Conservation (phyloP, 108 stramenopile genomes). For the Nannochloropsis oceanica region DNA sequence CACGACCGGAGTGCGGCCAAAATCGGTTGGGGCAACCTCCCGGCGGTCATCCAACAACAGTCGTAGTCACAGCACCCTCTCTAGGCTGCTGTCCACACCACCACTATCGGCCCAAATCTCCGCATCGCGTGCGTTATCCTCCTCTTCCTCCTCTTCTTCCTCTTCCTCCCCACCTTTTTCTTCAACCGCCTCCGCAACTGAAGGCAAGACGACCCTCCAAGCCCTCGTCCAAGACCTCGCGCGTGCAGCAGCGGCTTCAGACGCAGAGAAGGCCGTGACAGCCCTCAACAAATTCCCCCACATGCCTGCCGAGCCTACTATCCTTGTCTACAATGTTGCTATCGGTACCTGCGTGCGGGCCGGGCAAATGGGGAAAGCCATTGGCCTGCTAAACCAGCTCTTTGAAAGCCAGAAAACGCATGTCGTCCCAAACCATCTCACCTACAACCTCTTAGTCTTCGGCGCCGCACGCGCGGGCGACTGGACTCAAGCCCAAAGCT, state of each 20-base stretch:
- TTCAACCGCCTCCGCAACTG: not conserved
- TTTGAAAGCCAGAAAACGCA: not conserved
- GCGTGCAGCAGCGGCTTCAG: not conserved
- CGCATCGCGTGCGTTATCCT: too few species aligned
- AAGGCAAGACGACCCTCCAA: not conserved
- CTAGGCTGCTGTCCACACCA: too few species aligned
- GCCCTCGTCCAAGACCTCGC: not conserved
- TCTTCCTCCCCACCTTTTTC: not conserved
- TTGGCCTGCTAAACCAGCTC: not conserved
- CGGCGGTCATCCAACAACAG: too few species aligned
- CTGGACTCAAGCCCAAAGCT: not conserved
- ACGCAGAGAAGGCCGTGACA: not conserved
- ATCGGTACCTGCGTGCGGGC: not conserved
- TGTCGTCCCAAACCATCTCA: not conserved
- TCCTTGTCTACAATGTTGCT: not conserved
- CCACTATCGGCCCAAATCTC: too few species aligned
- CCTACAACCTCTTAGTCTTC: not conserved
- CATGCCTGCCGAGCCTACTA: not conserved
- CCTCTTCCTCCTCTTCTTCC: too few species aligned
- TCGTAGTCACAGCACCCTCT: too few species aligned
- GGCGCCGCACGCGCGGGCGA: not conserved
- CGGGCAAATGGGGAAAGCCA: not conserved
- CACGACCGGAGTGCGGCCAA: too few species aligned
- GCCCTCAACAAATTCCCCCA: not conserved
- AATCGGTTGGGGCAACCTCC: too few species aligned